A percentile compares a stretch with the other conserved stretches of the same genome.
phyloP scores from a whole-genome alignment of 2,329 filamentous ascomycete species.

The Hymenoscyphus salicellus region DNA sequence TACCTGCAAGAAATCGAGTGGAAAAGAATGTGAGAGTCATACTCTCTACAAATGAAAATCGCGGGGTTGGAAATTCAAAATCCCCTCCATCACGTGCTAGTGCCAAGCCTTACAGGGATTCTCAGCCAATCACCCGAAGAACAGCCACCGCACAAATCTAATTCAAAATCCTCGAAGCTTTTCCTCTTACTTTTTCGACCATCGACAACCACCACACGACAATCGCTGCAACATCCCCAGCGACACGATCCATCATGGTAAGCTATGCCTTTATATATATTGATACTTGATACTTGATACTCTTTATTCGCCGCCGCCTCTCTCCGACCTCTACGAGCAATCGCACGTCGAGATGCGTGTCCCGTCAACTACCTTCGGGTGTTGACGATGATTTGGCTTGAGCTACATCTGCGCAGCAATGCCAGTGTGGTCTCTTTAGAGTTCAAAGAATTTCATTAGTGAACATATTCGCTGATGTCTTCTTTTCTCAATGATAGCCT shows the following conservation, averaged over 20 bases:
- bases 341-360: constrained; percentile 38
- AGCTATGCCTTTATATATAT: constrained; percentile 43
- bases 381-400: constrained; percentile 63
- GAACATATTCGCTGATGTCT: constrained; percentile 86
- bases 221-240: constrained; percentile 42
- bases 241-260: constrained; percentile 57
- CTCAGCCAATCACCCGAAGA: constrained; percentile 12
- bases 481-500: constrained; percentile 99
- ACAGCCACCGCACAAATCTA: constrained; percentile 17
- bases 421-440: constrained; percentile 71
- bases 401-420: constrained; percentile 46
- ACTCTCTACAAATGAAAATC: no score
- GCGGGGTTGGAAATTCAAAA: no score
- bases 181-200: constrained; percentile 10
- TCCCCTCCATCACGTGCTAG: not conserved
- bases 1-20: not conserved
- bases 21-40: not conserved
- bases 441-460: constrained; percentile 82
- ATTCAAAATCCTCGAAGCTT: constrained; percentile 29
- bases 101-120: constrained; percentile 27
- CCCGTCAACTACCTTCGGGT: constrained; percentile 34
- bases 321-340: constrained; percentile 41
- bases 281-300: constrained; percentile 16
- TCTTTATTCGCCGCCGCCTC: constrained; percentile 34
- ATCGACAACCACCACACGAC: constrained; percentile 34